Percentiles rank a stretch among this genome's conserved stretches.
phyloP scores from a whole-genome alignment of 1,139 yeast genomes.

The Yamadazyma songkhlaensis region DNA sequence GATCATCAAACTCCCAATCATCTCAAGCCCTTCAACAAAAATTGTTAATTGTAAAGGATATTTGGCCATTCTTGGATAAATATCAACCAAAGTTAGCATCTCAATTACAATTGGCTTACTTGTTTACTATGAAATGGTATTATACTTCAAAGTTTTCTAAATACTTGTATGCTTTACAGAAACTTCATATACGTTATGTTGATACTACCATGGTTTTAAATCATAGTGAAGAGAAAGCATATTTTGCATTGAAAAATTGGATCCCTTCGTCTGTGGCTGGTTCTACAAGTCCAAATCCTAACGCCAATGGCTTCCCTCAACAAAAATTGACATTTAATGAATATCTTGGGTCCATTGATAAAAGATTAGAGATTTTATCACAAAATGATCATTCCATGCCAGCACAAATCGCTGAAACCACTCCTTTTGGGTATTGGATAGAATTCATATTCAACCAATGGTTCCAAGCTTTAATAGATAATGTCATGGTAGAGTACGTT shows the following conservation, averaged over 20 bases:
- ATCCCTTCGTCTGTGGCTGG: constrained; percentile 12
- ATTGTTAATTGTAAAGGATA: constrained; percentile 58
- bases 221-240: constrained; percentile 25
- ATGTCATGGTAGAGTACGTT: constrained; percentile 72
- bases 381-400: constrained; percentile 57
- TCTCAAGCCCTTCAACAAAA: constrained; percentile 76
- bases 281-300: constrained; percentile 2
- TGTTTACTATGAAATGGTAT: constrained; percentile 91
- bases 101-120: constrained; percentile 79
- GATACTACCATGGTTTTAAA: constrained; percentile 57
- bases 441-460: constrained; percentile 76
- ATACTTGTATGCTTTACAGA: constrained; percentile 73
- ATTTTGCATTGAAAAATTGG: constrained; percentile 31
- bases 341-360: constrained; percentile 54
- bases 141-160: constrained; percentile 76
- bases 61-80: constrained; percentile 52
- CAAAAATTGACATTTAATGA: constrained; percentile 32
- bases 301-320: constrained; percentile 5
- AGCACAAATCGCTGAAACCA: constrained; percentile 82
- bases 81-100: constrained; percentile 64
- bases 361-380: constrained; percentile 49
- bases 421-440: constrained; percentile 61
- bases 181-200: constrained; percentile 49
- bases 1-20: constrained; percentile 45
- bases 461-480: constrained; percentile 72